Conservation (phyloP, 2,329 filamentous ascomycete genomes). For the Cladosporium sp. region DNA sequence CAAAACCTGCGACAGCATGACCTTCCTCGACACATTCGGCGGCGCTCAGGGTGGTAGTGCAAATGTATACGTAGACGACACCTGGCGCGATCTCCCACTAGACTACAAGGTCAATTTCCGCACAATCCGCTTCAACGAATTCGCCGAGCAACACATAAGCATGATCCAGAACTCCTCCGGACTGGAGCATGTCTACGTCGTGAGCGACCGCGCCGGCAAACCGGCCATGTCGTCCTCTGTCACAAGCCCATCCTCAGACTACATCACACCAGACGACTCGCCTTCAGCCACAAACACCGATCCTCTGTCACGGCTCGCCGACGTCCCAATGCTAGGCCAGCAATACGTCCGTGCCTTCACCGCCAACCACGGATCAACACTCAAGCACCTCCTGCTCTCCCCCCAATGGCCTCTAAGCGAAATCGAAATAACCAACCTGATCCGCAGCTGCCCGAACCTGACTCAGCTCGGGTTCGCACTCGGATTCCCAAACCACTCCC, state of each 20-base stretch:
- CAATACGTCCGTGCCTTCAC: slow-evolving; percentile 49
- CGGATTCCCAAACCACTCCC: slow-evolving; percentile 54
- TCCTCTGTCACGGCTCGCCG: not conserved
- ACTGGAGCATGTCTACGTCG: slow-evolving; percentile 40
- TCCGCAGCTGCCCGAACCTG: slow-evolving; percentile 52
- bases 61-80: slow-evolving; percentile 51
- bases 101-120: slow-evolving; percentile 16
- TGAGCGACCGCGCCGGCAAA: slow-evolving; percentile 30
- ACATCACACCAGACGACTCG: slow-evolving; percentile 21
- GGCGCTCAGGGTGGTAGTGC: slow-evolving; percentile 27
- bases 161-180: slow-evolving; percentile 30
- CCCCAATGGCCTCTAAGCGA: slow-evolving; percentile 51
- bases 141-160: slow-evolving; percentile 24
- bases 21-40: slow-evolving; percentile 50
- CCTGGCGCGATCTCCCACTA: slow-evolving; percentile 40
- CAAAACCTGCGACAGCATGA: slow-evolving; percentile 43
- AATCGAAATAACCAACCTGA: slow-evolving; percentile 46
- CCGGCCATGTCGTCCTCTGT: slow-evolving; percentile 15
- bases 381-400: slow-evolving; percentile 54
- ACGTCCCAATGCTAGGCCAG: not conserved
- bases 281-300: not conserved
- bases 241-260: slow-evolving; percentile 4
- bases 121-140: slow-evolving; percentile 23
- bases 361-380: slow-evolving; percentile 44
- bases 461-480: slow-evolving; percentile 55